A percentile compares a stretch with the other conserved stretches of the same genome.
Evolutionary conservation across 2,329 filamentous ascomycete genomes (phyloP).

Genomic region (Aspergillus sp.): DNA sequence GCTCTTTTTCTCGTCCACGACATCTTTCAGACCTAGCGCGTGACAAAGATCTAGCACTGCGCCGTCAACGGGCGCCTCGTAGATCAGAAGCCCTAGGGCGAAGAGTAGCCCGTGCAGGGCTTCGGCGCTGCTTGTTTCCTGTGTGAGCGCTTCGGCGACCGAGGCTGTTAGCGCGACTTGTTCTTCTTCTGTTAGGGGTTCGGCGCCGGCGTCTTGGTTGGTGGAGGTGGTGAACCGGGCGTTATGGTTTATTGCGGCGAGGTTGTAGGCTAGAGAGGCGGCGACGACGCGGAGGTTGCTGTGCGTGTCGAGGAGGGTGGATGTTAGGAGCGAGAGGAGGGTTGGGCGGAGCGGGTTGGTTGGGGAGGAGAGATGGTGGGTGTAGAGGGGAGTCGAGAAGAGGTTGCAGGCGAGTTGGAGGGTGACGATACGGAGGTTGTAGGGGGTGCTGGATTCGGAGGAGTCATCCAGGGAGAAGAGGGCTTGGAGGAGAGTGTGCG

Average conservation of each 20-base stretch:
- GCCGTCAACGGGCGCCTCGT: constrained; percentile 67
- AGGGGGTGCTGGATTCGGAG: constrained; percentile 59
- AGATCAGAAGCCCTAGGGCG: constrained; percentile 73
- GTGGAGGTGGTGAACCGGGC: constrained; percentile 55
- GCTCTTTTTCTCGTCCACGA: constrained; percentile 55
- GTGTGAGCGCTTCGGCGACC: constrained; percentile 69
- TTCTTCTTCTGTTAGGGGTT: constrained; percentile 65
- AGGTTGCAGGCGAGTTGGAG: constrained; percentile 83
- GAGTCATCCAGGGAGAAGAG: constrained; percentile 53
- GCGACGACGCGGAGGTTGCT: constrained; percentile 80
- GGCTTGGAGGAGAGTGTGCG: constrained; percentile 61
- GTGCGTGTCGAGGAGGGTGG: constrained; percentile 74
- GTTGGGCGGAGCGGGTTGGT: constrained; percentile 55
- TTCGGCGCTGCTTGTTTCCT: constrained; percentile 58
- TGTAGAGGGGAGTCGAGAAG: constrained; percentile 73
- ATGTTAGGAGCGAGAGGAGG: constrained; percentile 69
- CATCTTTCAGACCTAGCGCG: constrained; percentile 71
- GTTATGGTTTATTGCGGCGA: constrained; percentile 69
- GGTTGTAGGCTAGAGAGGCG: constrained; percentile 79
- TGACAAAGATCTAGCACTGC: constrained; percentile 78
- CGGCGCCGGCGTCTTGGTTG: constrained; percentile 36
- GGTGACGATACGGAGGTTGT: constrained; percentile 76
- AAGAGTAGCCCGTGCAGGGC: constrained; percentile 75
- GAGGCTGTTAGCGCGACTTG: constrained; percentile 82
- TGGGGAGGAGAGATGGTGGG: constrained; percentile 67